Evolutionary conservation across 129 eudicot genomes (phyloP), one percentile per base, ranked within the genome.

Genomic region (Tagetes patula): DNA sequence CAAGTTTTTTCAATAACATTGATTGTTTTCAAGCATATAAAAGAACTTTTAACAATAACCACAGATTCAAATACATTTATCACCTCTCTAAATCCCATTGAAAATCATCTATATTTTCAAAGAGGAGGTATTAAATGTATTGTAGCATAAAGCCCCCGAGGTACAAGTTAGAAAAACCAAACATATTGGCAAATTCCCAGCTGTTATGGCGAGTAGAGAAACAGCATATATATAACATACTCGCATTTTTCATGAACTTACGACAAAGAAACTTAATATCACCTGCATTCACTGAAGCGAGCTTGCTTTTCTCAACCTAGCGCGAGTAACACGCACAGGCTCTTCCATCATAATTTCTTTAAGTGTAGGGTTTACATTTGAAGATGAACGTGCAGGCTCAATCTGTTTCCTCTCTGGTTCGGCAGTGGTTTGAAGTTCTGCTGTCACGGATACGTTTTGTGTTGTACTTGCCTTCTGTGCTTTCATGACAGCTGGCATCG

Each of bases 261-360:
- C 47, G 39, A 80, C 30, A 27, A 65, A 34, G 75, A 3, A 9
- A 73, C 47, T 73, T 8, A 5, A 33, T 45, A 72, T 72, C 45
- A 48, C 71, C 38, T 70, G 73, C 46, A 50, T 12, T 80, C 71
- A 82, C 75, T 66, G 87, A 75, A 53, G 69, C 14, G 68, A 85
- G 76, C 32, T 78, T 8, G 85, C 77, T 77, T 80, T 87, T 81
- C 96, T 86, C 82, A 75, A 82, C 74, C 91, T 88, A 46, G 85
- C 84, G 64, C 91, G 83, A 27, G 97, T 84, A 14, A 83, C 83
- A 47, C 91, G 79, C 70, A 36, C 83, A 55, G 67, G 39, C 68
- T 76, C 80, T 54, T 76, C 96, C 84, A 85, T 63, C 6, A 77
- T 69, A 1, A 75, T 65, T 31, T 92, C 98, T 64, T 79, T 77